Evolutionary conservation across 192 early-diverging fungal genomes (phyloP).

Genomic region (Entomortierella lignicola): DNA sequence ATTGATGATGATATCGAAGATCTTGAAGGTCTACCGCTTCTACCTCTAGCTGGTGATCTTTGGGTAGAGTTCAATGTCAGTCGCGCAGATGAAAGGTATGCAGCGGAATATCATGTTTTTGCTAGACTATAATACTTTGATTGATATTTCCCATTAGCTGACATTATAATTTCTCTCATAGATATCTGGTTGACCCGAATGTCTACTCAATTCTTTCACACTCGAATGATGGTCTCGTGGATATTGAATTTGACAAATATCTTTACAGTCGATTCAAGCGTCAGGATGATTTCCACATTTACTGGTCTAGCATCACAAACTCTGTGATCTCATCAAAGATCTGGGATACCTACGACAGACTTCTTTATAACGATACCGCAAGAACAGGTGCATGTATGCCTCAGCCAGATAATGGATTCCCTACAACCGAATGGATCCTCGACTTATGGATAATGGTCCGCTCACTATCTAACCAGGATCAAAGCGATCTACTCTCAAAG

Average conservation of each 20-base stretch:
- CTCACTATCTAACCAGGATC: not conserved
- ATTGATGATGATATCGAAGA: slow-evolving; percentile 16
- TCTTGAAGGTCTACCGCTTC: slow-evolving; percentile 28
- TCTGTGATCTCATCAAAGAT: not conserved
- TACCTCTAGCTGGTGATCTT: slow-evolving; percentile 12
- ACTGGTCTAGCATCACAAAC: not conserved
- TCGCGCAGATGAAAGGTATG: not conserved
- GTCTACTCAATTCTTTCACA: not conserved
- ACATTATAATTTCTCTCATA: not conserved
- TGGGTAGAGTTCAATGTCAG: slow-evolving; percentile 25
- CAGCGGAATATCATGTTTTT: not conserved
- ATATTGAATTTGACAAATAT: not conserved
- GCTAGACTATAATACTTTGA: not conserved
- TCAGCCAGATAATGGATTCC: slow-evolving; percentile 4
- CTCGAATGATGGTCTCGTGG: slow-evolving; percentile 15
- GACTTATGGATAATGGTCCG: slow-evolving; percentile 19
- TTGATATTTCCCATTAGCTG: not conserved
- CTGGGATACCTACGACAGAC: not conserved
- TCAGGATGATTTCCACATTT: not conserved
- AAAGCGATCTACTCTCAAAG: not conserved
- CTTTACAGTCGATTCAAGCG: not conserved
- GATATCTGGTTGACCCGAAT: not conserved
- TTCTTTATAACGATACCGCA: not conserved
- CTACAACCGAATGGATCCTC: slow-evolving; percentile 13
- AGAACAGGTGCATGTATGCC: not conserved